Evolutionary conservation across 2,329 filamentous ascomycete genomes (phyloP).

Genomic region (Dactylellina haptotyla): DNA sequence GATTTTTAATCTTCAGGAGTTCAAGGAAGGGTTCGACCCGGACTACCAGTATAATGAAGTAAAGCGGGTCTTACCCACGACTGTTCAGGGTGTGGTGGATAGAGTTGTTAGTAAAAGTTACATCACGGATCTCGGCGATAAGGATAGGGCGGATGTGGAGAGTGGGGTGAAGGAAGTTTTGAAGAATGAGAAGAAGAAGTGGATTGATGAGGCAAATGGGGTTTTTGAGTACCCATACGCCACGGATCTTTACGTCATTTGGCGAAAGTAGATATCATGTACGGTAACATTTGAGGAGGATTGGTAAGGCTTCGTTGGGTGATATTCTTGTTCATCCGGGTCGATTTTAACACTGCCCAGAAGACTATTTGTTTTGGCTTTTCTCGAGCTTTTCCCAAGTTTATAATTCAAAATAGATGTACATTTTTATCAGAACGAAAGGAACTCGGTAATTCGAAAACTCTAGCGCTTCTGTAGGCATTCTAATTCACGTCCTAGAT

Average conservation of each 20-base stretch:
- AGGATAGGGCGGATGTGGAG: slow-evolving; percentile 23
- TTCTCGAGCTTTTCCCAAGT: too few species aligned
- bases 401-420: too few species aligned
- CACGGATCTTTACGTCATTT: slow-evolving; percentile 47
- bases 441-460: too few species aligned
- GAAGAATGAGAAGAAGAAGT: slow-evolving; percentile 24
- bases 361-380: too few species aligned
- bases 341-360: too few species aligned
- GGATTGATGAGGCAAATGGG: slow-evolving; percentile 39
- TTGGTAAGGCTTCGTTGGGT: too few species aligned
- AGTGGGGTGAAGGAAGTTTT: slow-evolving; percentile 17
- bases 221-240: slow-evolving; percentile 49
- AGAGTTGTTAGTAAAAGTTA: slow-evolving; percentile 50
- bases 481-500: too few species aligned
- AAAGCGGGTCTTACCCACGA: slow-evolving; percentile 29
- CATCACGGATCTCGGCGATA: slow-evolving; percentile 31
- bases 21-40: slow-evolving; percentile 9
- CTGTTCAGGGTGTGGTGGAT: slow-evolving; percentile 30
- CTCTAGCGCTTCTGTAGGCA: too few species aligned
- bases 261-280: slow-evolving; percentile 43
- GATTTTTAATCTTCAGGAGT: slow-evolving; percentile 39
- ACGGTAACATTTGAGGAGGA: too few species aligned
- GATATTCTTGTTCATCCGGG: too few species aligned
- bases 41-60: slow-evolving; percentile 7
- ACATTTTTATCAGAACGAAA: too few species aligned